Base-by-base conservation (phyloP, 352 stramenopile genomes). In the Globisporangium paroecandrum region DNA sequence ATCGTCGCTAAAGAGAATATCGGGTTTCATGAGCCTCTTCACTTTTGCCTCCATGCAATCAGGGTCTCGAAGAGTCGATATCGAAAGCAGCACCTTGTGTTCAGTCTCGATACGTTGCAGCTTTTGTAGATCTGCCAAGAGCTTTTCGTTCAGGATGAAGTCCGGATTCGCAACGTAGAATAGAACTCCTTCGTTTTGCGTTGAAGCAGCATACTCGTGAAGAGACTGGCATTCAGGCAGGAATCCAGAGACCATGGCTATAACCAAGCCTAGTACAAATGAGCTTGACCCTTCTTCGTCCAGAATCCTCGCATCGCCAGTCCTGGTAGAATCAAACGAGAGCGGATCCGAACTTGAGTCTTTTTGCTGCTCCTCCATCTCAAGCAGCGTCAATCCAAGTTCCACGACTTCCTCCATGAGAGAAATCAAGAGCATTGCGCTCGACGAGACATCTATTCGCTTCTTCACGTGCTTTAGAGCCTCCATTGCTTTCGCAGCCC, bases 71-170 rank as follows among this genome's bases (percentile, higher is more conserved):
- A 93, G 24, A 22, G 72, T 78, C 32, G 69, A 71, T 10, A 93
- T 20, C 0, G 85, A 91, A 7, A 93, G 70, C 13, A 90, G n/a
- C 15, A 87, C 47, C n/a, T 73, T 70, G 54, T 81, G 85, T n/a
- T 89, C 76, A 5, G 60, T 29, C 29, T 82, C 75, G 55, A 93
- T 69, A 32, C 74, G 77, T 36, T 75, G 62, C 15, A 89, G 58
- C 59, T 77, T 77, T 41, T 79, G 74, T 7, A 93, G 63, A 71
- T 87, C 79, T 15, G n/a, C 36, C 6, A 83, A 46, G 18, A 87
- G 36, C 49, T 24, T 22, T 41, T 81, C 58, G 25, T n/a, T 77
- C 56, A 80, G 1, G 64, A 76, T 47, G 68, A 73, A 85, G 10
- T 70, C 65, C 22, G 68, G n/a, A 25, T 57, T 82, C 7, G 58